Percentiles rank a stretch among this genome's conserved stretches.
Conservation (phyloP, 2,329 filamentous ascomycete species). For the Xylaria digitata region DNA sequence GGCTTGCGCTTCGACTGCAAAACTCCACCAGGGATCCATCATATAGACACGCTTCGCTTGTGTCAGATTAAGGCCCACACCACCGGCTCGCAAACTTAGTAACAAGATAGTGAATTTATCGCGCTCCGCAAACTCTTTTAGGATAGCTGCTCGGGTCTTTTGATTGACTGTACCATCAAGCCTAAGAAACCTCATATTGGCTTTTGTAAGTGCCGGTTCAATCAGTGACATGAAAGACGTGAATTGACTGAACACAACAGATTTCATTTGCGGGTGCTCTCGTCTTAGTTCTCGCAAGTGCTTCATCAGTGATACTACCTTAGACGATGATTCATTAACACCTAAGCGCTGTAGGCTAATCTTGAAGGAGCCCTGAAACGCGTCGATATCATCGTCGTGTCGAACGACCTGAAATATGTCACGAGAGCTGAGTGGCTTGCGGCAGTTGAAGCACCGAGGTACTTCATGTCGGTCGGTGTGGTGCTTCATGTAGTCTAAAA, state of each 20-base stretch:
- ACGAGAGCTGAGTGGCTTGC: constrained; percentile 80
- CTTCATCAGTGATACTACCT: constrained; percentile 82
- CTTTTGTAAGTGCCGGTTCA: constrained; percentile 78
- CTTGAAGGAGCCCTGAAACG: constrained; percentile 56
- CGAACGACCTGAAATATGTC: constrained; percentile 94
- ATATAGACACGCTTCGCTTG: constrained; percentile 91
- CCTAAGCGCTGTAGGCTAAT: constrained; percentile 72
- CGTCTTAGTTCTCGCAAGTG: constrained; percentile 77
- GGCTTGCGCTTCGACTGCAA: constrained; percentile 94
- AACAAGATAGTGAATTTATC: constrained; percentile 78
- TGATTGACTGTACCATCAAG: constrained; percentile 93
- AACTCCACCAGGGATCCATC: constrained; percentile 99
- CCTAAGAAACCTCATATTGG: constrained; percentile 82
- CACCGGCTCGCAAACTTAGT: constrained; percentile 87
- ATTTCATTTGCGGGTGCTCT: constrained; percentile 78
- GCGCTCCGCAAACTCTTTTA: constrained; percentile 75
- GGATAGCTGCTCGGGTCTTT: constrained; percentile 81
- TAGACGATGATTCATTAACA: constrained; percentile 80
- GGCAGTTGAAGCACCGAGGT: constrained; percentile 90
- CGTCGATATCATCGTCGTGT: constrained; percentile 68
- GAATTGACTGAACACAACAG: constrained; percentile 96
- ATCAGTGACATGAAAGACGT: constrained; percentile 96
- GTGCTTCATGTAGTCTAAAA: constrained; percentile 90
- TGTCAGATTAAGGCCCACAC: constrained; percentile 93
- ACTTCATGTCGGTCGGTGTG: constrained; percentile 80